A percentile compares a stretch with the other conserved stretches of the same genome.
Evolutionary conservation across 1,284 basidiomycete species (phyloP).

Genomic region (Irpex sp.): DNA sequence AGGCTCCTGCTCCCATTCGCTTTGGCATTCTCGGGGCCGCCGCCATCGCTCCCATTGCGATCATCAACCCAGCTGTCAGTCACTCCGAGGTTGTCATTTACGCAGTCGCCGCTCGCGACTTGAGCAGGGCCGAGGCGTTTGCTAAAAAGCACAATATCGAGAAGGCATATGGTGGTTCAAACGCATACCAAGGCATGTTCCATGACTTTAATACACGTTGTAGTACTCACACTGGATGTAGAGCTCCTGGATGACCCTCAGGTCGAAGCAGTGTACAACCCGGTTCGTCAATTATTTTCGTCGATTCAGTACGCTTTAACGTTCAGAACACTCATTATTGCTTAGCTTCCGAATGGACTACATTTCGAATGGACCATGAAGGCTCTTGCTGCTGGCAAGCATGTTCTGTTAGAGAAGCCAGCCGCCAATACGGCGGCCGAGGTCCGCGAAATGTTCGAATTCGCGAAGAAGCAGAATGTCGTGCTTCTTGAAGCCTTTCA

Average conservation of each 20-base stretch:
- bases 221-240: constrained; percentile 17
- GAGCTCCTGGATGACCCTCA: constrained; percentile 58
- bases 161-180: constrained; percentile 48
- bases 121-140: constrained; percentile 43
- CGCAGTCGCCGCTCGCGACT: constrained; percentile 63
- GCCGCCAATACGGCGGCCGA: constrained; percentile 58
- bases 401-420: constrained; percentile 73
- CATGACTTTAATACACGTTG: background rate
- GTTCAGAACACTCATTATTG: background rate
- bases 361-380: constrained; percentile 80
- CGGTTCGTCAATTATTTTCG: constrained; percentile 24
- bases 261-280: constrained; percentile 62
- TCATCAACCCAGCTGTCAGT: constrained; percentile 49
- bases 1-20: background rate
- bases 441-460: constrained; percentile 35
- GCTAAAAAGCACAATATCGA: constrained; percentile 54
- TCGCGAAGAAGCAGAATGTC: constrained; percentile 29
- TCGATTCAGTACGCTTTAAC: background rate
- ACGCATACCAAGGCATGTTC: constrained; percentile 49
- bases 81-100: constrained; percentile 58
- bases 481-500: constrained; percentile 38
- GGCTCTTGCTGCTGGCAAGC: constrained; percentile 65
- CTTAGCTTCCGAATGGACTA: constrained; percentile 55
- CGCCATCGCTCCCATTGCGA: constrained; percentile 54
- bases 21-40: constrained; percentile 65